phyloP scores from a whole-genome alignment of 352 stramenopile species.

The Saprolegnia diclina region DNA sequence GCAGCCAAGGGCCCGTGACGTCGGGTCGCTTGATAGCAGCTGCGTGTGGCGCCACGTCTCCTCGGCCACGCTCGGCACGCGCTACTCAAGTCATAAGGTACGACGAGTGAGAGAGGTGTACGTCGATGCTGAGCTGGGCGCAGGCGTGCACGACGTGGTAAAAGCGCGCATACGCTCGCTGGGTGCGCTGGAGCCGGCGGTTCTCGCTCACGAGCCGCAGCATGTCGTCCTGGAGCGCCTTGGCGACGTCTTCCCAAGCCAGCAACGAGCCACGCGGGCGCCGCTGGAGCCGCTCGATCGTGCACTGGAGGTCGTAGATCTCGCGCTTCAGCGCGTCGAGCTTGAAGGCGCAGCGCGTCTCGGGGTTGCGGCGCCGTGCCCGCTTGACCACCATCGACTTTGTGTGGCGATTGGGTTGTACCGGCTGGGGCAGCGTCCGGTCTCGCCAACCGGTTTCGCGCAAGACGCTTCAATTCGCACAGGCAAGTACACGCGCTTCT shows the following conservation, averaged over 20 bases:
- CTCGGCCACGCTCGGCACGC: background rate
- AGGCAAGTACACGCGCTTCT: too few species aligned
- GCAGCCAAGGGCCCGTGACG: background rate
- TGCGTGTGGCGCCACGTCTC: conserved; percentile 23
- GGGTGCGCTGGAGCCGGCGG: conserved; percentile 6
- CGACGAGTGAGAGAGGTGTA: background rate
- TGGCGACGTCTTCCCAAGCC: conserved; percentile 13
- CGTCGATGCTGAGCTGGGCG: conserved; percentile 2
- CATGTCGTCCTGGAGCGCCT: conserved; percentile 17
- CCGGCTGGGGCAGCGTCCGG: background rate
- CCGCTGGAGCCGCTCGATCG: background rate
- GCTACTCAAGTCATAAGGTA: conserved; percentile 2
- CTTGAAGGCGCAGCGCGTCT: background rate
- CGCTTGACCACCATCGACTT: background rate
- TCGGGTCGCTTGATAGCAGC: conserved; percentile 2
- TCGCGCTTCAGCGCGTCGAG: conserved; percentile 1
- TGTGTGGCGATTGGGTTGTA: background rate
- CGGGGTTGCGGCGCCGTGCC: background rate
- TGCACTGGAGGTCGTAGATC: background rate
- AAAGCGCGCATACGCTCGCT: conserved; percentile 5
- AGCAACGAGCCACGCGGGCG: background rate
- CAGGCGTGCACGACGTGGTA: conserved; percentile 3
- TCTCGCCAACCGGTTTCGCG: background rate
- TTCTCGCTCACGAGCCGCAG: conserved; percentile 12
- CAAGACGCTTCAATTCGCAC: too few species aligned